Conservation (phyloP, 352 stramenopile genomes). For the Aphanomyces astaci region DNA sequence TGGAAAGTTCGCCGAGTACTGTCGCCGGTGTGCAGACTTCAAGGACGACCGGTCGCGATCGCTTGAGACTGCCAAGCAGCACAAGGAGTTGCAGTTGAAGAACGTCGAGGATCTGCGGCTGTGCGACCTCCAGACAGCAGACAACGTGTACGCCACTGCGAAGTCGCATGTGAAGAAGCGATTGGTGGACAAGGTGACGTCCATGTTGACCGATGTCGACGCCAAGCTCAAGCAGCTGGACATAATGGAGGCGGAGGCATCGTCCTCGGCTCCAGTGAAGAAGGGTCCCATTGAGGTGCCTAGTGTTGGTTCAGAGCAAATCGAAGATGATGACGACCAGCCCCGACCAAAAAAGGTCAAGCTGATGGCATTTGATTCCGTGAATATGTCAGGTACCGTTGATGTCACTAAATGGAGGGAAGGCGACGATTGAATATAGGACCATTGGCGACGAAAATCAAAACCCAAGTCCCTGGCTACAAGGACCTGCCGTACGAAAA, state of each 20-base stretch:
- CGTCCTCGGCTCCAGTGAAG: too few relatives aligned
- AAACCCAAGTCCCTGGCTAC: neutral
- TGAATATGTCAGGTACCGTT: neutral
- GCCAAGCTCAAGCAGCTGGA: constrained; percentile 39
- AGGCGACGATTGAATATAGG: neutral
- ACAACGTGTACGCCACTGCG: constrained; percentile 58
- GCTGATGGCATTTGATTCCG: neutral
- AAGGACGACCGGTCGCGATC: constrained; percentile 71
- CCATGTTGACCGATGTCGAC: constrained; percentile 40
- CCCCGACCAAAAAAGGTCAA: constrained; percentile 12
- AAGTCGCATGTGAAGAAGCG: constrained; percentile 48
- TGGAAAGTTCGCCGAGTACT: constrained; percentile 73
- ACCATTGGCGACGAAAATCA: neutral
- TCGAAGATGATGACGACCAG: neutral
- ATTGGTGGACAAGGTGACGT: constrained; percentile 42
- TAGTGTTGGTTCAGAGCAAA: neutral
- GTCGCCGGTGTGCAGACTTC: constrained; percentile 69
- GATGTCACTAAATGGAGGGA: neutral
- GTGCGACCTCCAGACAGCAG: constrained; percentile 65
- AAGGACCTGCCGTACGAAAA: neutral
- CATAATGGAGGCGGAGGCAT: constrained; percentile 26
- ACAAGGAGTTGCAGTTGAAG: constrained; percentile 80
- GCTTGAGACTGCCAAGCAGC: constrained; percentile 63
- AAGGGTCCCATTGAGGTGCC: too few relatives aligned
- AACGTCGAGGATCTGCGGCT: constrained; percentile 68